A percentile compares a stretch with the other conserved stretches of the same genome.
Evolutionary conservation across 2,329 filamentous ascomycete species (phyloP).

Genomic region (Aspergillus floridensis): DNA sequence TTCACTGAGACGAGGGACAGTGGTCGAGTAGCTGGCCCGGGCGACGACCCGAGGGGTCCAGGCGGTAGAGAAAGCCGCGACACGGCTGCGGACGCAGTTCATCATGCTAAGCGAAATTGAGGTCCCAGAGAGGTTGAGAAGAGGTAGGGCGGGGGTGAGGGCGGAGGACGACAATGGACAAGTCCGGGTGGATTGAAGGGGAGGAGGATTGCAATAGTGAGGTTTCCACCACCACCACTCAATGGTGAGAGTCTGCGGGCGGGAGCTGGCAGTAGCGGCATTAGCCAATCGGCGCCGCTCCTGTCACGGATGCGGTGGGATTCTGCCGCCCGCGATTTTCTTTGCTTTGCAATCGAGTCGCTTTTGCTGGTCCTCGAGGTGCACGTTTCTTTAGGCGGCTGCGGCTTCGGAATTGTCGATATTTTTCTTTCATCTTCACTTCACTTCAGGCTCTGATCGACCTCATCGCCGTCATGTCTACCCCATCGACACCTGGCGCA

Average conservation of each 20-base stretch:
- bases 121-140: conserved; percentile 7
- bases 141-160: conserved; percentile 17
- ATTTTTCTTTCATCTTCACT: not conserved
- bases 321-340: conserved; percentile 23
- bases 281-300: conserved; percentile 25
- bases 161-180: conserved; percentile 13
- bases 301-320: conserved; percentile 13
- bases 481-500: conserved; percentile 48
- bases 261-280: conserved; percentile 21
- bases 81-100: conserved; percentile 43
- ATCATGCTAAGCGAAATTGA: conserved; percentile 40
- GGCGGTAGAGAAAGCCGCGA: conserved; percentile 47
- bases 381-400: not conserved
- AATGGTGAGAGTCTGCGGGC: conserved; percentile 25
- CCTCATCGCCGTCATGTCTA: conserved; percentile 27
- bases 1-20: conserved; percentile 39
- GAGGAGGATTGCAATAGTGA: conserved; percentile 21
- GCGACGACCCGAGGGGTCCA: conserved; percentile 30
- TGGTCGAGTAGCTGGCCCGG: conserved; percentile 45
- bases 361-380: conserved; percentile 9
- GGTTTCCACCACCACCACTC: conserved; percentile 1
- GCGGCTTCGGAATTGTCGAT: not conserved
- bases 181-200: conserved; percentile 26
- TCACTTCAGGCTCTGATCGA: conserved; percentile 1
- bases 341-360: conserved; percentile 12